phyloP scores from a whole-genome alignment of 1,284 basidiomycete species.

The Cutaneotrichosporon cavernicola region DNA sequence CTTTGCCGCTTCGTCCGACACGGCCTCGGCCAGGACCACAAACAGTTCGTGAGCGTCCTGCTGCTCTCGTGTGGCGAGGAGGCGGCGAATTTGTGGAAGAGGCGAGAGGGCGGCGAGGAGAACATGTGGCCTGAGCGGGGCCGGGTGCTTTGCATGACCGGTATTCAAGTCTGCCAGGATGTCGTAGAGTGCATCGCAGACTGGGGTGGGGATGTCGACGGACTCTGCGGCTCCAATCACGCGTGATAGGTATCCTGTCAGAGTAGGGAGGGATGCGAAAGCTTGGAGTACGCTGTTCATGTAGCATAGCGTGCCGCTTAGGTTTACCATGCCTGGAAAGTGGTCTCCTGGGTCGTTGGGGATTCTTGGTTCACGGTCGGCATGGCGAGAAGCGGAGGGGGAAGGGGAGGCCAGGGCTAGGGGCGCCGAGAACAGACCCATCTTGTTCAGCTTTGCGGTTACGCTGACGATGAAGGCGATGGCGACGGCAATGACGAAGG shows the following conservation, averaged over 20 bases:
- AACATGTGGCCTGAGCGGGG: constrained; percentile 66
- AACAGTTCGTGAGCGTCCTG: constrained; percentile 97
- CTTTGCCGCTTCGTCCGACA: constrained; percentile 70
- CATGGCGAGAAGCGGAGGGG: background rate
- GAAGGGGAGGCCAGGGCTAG: constrained; percentile 4
- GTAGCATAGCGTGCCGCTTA: constrained; percentile 92
- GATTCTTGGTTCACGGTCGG: background rate
- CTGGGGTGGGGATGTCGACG: constrained; percentile 74
- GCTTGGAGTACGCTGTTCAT: constrained; percentile 93
- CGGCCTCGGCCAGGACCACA: constrained; percentile 78
- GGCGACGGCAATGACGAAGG: constrained; percentile 10
- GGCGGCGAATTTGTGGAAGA: constrained; percentile 61
- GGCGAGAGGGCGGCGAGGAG: constrained; percentile 69
- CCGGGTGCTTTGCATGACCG: constrained; percentile 59
- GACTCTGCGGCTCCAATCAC: constrained; percentile 71
- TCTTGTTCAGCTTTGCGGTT: constrained; percentile 6
- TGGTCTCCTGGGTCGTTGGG: constrained; percentile 18
- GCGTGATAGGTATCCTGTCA: constrained; percentile 69
- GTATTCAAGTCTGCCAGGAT: constrained; percentile 73
- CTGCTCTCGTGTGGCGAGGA: constrained; percentile 82
- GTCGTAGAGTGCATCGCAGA: constrained; percentile 71
- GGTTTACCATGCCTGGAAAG: constrained; percentile 85
- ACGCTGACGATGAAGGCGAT: constrained; percentile 3
- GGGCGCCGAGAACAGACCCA: constrained; percentile 18
- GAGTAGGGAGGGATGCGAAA: constrained; percentile 73